phyloP scores from a whole-genome alignment of 169 alveolate genomes.

The Plasmodium ovale region DNA sequence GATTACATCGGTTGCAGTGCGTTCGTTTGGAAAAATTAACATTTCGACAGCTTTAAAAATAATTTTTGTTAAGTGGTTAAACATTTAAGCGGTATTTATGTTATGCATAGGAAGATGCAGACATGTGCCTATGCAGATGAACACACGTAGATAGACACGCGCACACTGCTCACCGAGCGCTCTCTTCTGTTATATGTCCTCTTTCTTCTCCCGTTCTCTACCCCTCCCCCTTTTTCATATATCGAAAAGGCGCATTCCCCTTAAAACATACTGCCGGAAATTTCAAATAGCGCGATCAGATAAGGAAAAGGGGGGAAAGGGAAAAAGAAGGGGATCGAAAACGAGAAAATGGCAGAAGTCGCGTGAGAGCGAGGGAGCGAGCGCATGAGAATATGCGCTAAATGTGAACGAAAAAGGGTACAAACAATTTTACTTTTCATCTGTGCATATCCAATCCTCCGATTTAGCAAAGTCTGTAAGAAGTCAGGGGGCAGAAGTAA shows the following conservation, averaged over 20 bases:
- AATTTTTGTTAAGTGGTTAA: constrained; percentile 13
- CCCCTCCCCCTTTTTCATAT: not conserved
- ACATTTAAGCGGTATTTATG: not conserved
- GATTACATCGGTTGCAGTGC: constrained; percentile 85
- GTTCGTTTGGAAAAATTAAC: constrained; percentile 87
- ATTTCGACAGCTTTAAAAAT: constrained; percentile 82
- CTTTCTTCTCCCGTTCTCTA: not conserved
- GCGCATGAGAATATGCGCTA: not conserved
- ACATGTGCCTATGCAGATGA: not conserved
- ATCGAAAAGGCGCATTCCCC: not conserved
- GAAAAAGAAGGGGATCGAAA: not conserved
- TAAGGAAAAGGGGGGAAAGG: too few relatives aligned
- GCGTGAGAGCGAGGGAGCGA: not conserved
- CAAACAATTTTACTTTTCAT: constrained; percentile 41
- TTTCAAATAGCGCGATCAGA: too few relatives aligned
- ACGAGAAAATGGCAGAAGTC: not conserved
- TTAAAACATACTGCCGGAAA: not conserved
- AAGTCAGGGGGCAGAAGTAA: not conserved
- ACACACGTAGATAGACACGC: not conserved
- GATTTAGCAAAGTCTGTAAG: constrained; percentile 37
- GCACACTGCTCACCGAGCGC: not conserved
- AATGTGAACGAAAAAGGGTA: too few relatives aligned
- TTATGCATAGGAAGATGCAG: not conserved
- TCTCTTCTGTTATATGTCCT: not conserved
- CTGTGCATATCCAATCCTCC: constrained; percentile 75